Evolutionary conservation across 768 basidiomycete species (phyloP), one percentile per base, ranked within the genome.

Genomic region (Lactarius indigo): DNA sequence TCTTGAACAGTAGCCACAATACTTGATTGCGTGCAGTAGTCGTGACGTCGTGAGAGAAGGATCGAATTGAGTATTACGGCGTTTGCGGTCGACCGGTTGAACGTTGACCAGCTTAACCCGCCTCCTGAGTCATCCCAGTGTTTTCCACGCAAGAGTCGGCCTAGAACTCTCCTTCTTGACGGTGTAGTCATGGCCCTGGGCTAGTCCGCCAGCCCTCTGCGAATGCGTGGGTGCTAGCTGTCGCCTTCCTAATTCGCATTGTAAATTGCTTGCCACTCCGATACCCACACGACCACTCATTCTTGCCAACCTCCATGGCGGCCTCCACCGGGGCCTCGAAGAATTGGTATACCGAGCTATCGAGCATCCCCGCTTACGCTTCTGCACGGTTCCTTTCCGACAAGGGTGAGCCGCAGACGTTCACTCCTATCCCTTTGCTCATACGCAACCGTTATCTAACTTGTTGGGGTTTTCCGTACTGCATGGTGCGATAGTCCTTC

Each of bases 261-360:
- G 77, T 85, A 84, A 81, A 94, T 94, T 76, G 93, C 94, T 75
- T 92, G 92, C 31, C 79, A 37, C 18, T 20, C 64, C 8, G 30
- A 23, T 28, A 18, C 20, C 33, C 44, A 57, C 47, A 66, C 56
- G 37, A 66, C 65, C 37, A 62, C 66, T 3, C 50, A 39, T 17
- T 28, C 41, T 62, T 39, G 47, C 37, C 23, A 23, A 28, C 65
- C 1, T 5, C 39, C 57, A 67, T 67, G 66, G 62, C 62, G 30
- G 26, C 57, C 39, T 63, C 62, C 35, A 59, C 50, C 1, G 50
- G 31, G 15, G 50, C n/a, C 59, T 42, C 44, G 55, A 69, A 57
- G 33, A 62, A 26, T 47, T 69, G 69, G 69, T 69, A 59, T 30
- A 69, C 61, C 13, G 69, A 69, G 12, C 61, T 69, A 9, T 59